A percentile compares a stretch with the other conserved stretches of the same genome.
These are phyloP conservation scores for Auriscalpium orientale DNA, from an alignment of 768 basidiomycete genomes.

Conservation along the genomic window DNA sequence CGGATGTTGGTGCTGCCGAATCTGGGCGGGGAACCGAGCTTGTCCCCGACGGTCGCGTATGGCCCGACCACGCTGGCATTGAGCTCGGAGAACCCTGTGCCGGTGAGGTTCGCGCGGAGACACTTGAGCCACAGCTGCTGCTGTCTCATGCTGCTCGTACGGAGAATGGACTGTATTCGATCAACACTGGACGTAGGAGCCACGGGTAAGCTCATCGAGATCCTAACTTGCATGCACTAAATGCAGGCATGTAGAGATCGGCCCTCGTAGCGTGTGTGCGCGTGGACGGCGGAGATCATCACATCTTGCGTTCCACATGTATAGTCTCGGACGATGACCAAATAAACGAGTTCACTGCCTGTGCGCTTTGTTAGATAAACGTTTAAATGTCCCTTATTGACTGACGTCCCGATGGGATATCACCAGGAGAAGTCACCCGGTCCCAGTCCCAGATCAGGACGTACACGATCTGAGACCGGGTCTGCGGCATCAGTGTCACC, in stretches of 20 bases:
- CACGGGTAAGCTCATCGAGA: slow-evolving; percentile 2
- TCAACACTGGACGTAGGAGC: slow-evolving; percentile 35
- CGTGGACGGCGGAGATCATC: too few species aligned
- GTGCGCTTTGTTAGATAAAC: slow-evolving; percentile 15
- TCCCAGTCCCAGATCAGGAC: slow-evolving; percentile 34
- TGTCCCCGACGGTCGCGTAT: slow-evolving; percentile 36
- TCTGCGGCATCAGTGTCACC: background rate
- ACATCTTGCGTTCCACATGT: slow-evolving; percentile 35
- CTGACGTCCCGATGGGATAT: background rate
- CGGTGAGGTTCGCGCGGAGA: slow-evolving; percentile 14
- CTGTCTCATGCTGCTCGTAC: slow-evolving; percentile 46
- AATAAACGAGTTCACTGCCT: slow-evolving; percentile 42
- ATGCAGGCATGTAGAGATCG: too few species aligned
- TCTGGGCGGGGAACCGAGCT: slow-evolving; percentile 5
- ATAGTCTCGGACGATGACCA: slow-evolving; percentile 43
- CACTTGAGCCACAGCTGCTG: slow-evolving; percentile 35
- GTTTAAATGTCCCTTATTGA: too few species aligned
- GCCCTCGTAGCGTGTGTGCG: too few species aligned
- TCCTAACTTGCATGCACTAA: too few species aligned
- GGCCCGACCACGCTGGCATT: slow-evolving; percentile 32
- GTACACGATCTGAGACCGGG: slow-evolving; percentile 21
- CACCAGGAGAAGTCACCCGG: slow-evolving; percentile 26
- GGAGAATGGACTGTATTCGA: slow-evolving; percentile 50
- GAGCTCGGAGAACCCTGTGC: slow-evolving; percentile 14
- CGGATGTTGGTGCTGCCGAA: slow-evolving; percentile 27